A percentile compares a stretch with the other conserved stretches of the same genome.
phyloP scores from a whole-genome alignment of 441 rosid species.

The Jatropha podagrica region DNA sequence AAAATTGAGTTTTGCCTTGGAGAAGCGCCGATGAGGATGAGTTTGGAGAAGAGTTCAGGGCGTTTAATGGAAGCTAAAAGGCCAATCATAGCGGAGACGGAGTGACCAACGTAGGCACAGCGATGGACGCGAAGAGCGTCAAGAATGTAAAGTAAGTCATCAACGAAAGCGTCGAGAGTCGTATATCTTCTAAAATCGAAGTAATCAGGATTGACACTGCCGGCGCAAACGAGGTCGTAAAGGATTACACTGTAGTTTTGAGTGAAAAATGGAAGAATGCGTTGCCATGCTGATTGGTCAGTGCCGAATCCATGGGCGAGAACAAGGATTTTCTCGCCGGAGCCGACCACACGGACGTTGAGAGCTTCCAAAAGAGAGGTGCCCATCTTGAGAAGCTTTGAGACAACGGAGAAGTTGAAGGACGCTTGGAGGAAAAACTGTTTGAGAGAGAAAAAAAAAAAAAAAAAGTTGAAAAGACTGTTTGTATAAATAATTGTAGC shows the following conservation, averaged over 20 bases:
- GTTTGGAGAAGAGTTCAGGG: constrained; percentile 80
- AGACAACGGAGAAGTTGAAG: too few species aligned
- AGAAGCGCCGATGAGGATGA: constrained; percentile 71
- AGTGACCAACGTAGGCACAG: constrained; percentile 86
- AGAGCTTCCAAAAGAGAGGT: constrained; percentile 65
- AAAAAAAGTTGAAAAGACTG: not conserved
- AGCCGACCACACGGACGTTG: constrained; percentile 70
- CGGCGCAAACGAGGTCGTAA: constrained; percentile 91
- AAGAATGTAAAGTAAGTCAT: constrained; percentile 72
- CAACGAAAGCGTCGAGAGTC: constrained; percentile 70
- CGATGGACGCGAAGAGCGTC: constrained; percentile 58
- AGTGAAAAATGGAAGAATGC: constrained; percentile 72
- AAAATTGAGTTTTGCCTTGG: constrained; percentile 49
- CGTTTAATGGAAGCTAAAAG: constrained; percentile 78
- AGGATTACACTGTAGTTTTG: constrained; percentile 57
- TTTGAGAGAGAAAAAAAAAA: not conserved
- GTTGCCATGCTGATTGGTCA: constrained; percentile 97
- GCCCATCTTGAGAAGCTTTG: constrained; percentile 32
- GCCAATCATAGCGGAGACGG: constrained; percentile 83
- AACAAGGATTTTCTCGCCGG: constrained; percentile 64
- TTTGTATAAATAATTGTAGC: not conserved
- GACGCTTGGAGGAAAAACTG: not conserved
- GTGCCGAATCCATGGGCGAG: constrained; percentile 93
- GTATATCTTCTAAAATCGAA: constrained; percentile 74
- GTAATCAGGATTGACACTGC: constrained; percentile 83